A percentile compares a stretch with the other conserved stretches of the same genome.
phyloP scores from a whole-genome alignment of 805 yeast genomes.

The Wickerhamomyces mucosus region DNA sequence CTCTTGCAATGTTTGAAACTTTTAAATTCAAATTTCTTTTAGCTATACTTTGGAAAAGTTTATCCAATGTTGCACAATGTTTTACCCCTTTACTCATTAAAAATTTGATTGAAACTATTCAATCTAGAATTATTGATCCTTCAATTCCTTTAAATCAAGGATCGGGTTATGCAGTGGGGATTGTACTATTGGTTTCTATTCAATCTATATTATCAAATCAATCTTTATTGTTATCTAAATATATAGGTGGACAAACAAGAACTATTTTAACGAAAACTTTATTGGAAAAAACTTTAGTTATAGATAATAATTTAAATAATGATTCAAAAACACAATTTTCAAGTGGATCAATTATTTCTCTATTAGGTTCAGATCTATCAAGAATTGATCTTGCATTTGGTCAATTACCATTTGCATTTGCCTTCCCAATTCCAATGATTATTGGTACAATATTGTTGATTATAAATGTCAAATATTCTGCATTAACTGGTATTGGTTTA shows the following conservation, averaged over 20 bases:
- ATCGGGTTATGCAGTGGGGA: conserved; percentile 65
- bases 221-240: conserved; percentile 16
- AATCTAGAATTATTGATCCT: conserved; percentile 29
- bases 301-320: conserved; percentile 44
- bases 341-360: conserved; percentile 55
- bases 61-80: conserved; percentile 34
- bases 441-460: conserved; percentile 49
- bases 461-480: conserved; percentile 52
- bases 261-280: conserved; percentile 60
- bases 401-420: conserved; percentile 34
- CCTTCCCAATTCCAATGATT: conserved; percentile 41
- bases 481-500: conserved; percentile 51
- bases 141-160: conserved; percentile 39
- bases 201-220: conserved; percentile 44
- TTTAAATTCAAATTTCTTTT: conserved; percentile 29
- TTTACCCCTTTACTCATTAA: conserved; percentile 45
- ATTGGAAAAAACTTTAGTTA: conserved; percentile 51
- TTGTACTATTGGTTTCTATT: conserved; percentile 39
- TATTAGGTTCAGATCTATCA: conserved; percentile 69
- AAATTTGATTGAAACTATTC: conserved; percentile 42
- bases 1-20: conserved; percentile 34
- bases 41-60: conserved; percentile 28
- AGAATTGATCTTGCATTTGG: conserved; percentile 62
- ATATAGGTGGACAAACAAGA: conserved; percentile 53
- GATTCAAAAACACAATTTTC: conserved; percentile 48